Conservation (phyloP, 352 stramenopile genomes). For the Phytophthora gonapodyides region DNA sequence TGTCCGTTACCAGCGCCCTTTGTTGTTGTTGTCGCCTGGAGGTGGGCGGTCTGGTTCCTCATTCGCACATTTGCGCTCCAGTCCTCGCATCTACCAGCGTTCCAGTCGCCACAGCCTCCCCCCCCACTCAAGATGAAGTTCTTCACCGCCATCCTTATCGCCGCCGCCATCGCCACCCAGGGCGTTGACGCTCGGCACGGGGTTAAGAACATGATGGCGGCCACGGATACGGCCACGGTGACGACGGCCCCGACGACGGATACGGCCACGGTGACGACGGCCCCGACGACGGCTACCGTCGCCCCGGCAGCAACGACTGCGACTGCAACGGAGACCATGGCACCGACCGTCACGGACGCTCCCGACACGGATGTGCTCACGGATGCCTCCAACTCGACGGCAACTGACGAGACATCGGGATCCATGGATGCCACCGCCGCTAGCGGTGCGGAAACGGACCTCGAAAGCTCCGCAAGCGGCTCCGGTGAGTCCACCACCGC, state of each 20-base stretch:
- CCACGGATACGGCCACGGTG: not conserved
- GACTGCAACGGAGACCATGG: not conserved
- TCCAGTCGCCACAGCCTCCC: not conserved
- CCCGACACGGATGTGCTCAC: not conserved
- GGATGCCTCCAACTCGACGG: constrained; percentile 7
- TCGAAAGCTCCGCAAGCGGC: constrained; percentile 12
- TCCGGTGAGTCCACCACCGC: constrained; percentile 15
- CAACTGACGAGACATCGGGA: not conserved
- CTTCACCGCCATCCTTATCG: constrained; percentile 35
- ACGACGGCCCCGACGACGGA: too few species aligned
- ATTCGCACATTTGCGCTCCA: constrained; percentile 42
- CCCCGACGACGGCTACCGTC: constrained; percentile 1
- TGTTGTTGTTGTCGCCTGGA: not conserved
- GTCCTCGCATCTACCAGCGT: constrained; percentile 24
- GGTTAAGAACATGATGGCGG: too few species aligned
- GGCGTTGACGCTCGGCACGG: constrained; percentile 7
- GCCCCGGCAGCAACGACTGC: not conserved
- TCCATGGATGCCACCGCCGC: not conserved
- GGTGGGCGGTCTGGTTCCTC: constrained; percentile 3
- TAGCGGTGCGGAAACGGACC: not conserved
- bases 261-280: constrained; percentile 3
- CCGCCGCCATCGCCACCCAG: constrained; percentile 23
- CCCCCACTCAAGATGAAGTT: constrained; percentile 35
- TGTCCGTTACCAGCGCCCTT: constrained; percentile 19
- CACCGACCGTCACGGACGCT: not conserved